Evolutionary conservation across 768 basidiomycete genomes (phyloP).

Genomic region (Pisolithus microcarpus): DNA sequence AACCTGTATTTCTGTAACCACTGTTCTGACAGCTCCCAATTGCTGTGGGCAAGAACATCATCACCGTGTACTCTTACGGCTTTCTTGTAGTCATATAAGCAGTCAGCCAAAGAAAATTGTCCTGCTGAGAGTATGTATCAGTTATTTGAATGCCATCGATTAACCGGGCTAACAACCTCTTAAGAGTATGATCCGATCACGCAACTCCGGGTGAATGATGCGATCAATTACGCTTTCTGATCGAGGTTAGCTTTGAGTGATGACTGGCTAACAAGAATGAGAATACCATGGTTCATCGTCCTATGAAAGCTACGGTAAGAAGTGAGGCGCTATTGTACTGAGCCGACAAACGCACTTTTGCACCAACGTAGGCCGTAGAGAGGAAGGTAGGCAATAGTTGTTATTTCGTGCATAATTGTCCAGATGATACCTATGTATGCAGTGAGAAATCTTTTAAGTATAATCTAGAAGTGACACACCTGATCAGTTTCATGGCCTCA

Average conservation of each 20-base stretch:
- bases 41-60: slow-evolving; percentile 81
- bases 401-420: slow-evolving; percentile 85
- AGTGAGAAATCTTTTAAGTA: slow-evolving; percentile 1
- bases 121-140: slow-evolving; percentile 34
- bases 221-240: slow-evolving; percentile 87
- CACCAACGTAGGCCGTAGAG: slow-evolving; percentile 79
- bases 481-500: slow-evolving; percentile 78
- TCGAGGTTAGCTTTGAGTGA: slow-evolving; percentile 9
- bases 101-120: slow-evolving; percentile 75
- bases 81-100: slow-evolving; percentile 62
- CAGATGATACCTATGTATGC: slow-evolving; percentile 65
- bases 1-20: slow-evolving; percentile 84
- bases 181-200: slow-evolving; percentile 85
- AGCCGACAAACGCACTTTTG: slow-evolving; percentile 49
- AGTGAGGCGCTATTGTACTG: background rate
- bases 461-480: slow-evolving; percentile 35
- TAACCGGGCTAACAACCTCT: slow-evolving; percentile 46
- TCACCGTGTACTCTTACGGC: slow-evolving; percentile 79
- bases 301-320: slow-evolving; percentile 30
- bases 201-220: slow-evolving; percentile 80
- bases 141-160: slow-evolving; percentile 3
- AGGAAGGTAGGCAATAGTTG: slow-evolving; percentile 81
- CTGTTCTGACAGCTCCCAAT: slow-evolving; percentile 83
- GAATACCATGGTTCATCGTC: slow-evolving; percentile 73
- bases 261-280: slow-evolving; percentile 12